Evolutionary conservation across 225 moss, liverwort and hornwort species (phyloP), one percentile per base, ranked within the genome.

Genomic region (Marchantia paleacea): DNA sequence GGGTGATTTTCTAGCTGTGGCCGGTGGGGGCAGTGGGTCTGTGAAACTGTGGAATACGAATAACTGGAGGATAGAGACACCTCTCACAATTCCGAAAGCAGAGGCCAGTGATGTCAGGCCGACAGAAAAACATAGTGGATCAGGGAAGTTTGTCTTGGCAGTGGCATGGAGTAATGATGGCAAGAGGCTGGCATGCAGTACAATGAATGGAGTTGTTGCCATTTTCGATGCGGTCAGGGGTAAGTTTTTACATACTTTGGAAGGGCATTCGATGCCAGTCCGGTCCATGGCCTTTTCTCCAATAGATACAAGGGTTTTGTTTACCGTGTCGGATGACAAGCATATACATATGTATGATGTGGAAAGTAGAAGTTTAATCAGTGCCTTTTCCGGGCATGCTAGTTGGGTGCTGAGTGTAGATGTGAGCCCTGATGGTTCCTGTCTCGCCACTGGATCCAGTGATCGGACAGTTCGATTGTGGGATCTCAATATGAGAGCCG

Each of bases 311-410:
- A 84, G 92, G 64, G 90, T 99, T 19, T 84, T 99, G 16, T 99
- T 94, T 79, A 95, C 99, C 7, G 99, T 86, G 12, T 94, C 90
- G 0, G 99, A 99, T 70, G 99, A 99, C 77, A 99, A 93, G 89
- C 95, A 99, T 55, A 91, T 95, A 31, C 99, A 99, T 78, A 92
- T 99, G 95, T 95, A 99, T 62, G 99, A 99, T 76, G 91, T 91
- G 48, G 91, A 91, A 75, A 95, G 90, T 79, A 81, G 92, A 76
- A 90, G 86, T 54, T 84, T 99, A 58, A 85, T 99, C 5, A 91
- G 95, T 85, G 95, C 99, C 3, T 91, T 95, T 47, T 95, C 99
- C 24, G 99, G 95, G 57, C 99, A 99, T 63, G 94, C 90, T 9
- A 99, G 99, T 84, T 99, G 94, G 94, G 95, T 99, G 19, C 86